Evolutionary conservation across 164 flowering plant species (phyloP), one percentile per base, ranked within the genome.

Genomic region (Cinnamomum micranthum): DNA sequence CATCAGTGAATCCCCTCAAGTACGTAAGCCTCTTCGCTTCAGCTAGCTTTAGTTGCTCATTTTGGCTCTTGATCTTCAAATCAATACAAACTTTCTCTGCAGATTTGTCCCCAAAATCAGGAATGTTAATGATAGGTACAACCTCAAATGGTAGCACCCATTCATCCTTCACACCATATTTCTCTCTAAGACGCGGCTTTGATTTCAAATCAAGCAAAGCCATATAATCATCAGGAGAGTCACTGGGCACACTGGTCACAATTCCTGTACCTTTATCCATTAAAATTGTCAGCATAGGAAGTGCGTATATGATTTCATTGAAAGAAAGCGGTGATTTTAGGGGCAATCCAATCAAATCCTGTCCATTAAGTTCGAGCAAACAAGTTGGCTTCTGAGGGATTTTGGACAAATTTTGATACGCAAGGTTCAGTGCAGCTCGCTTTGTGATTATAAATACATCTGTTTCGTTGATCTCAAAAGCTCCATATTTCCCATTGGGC

Each of bases 231-330:
- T 91, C 97, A 31, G 97, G 98, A 13, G 97, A 86, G 78, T 94
- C 98, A 78, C 96, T 92, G 7, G 98, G 98, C 22, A 94, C 98
- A 84, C 98, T 90, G 33, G 97, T 94, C 41, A 94, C 93, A 41
- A 92, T 88, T 66, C 98, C 98, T 2, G 98, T 92, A 52, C 94
- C 96, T 77, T 91, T 90, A 74, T 91, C 92, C 9, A 88, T 90
- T 15, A 88, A 71, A 70, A 90, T 84, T n/a, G 91, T 86, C 79
- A 90, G 50, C 97, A 90, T 89, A 20, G 97, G 97, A 58, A 92
- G 90, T 41, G 92, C 75, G 75, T 91, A 88, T 66, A 91, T 90
- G 50, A 79, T 77, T 51, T 87, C 80, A 77, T 88, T 84, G 64
- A 82, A 73, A 12, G 94, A 33, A 23, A 90, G 85, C 17, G 93